Percentiles rank a stretch among this genome's conserved stretches.
These are phyloP conservation scores for Apostasia shenzhenica DNA, from an alignment of 106 monocot genomes.

Conservation along the genomic window DNA sequence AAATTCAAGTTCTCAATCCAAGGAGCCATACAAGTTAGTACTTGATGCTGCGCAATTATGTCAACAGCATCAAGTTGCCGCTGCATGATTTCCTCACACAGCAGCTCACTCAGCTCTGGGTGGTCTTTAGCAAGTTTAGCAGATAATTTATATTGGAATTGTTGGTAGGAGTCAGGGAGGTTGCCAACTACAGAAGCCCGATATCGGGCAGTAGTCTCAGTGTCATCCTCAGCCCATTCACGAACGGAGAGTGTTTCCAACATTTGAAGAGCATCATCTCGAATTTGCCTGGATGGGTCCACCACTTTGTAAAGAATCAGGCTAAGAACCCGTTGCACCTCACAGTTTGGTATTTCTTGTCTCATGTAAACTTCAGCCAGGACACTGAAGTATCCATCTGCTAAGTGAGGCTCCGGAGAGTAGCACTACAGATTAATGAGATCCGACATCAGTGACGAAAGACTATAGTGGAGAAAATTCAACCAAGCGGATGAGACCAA, in stretches of 20 bases:
- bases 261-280: slow-evolving; percentile 97
- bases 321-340: slow-evolving; percentile 87
- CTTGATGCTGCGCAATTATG: slow-evolving; percentile 98
- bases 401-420: slow-evolving; percentile 61
- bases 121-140: slow-evolving; percentile 95
- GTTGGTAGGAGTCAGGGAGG: slow-evolving; percentile 99
- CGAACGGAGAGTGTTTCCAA: slow-evolving; percentile 95
- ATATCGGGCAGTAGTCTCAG: slow-evolving; percentile 58
- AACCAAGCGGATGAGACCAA: no score
- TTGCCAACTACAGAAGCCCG: slow-evolving; percentile 95
- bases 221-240: slow-evolving; percentile 93
- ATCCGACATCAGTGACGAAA: no score
- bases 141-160: slow-evolving; percentile 96
- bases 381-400: slow-evolving; percentile 96
- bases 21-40: slow-evolving; percentile 94
- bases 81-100: slow-evolving; percentile 98
- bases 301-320: slow-evolving; percentile 98
- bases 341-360: slow-evolving; percentile 86
- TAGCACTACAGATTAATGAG: slow-evolving; percentile 50
- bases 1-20: slow-evolving; percentile 99
- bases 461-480: no score
- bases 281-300: slow-evolving; percentile 76
- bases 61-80: slow-evolving; percentile 97
- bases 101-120: slow-evolving; percentile 85
- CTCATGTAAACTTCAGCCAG: slow-evolving; percentile 98